phyloP scores from a whole-genome alignment of 306 rosid genomes.

The Senna tora region DNA sequence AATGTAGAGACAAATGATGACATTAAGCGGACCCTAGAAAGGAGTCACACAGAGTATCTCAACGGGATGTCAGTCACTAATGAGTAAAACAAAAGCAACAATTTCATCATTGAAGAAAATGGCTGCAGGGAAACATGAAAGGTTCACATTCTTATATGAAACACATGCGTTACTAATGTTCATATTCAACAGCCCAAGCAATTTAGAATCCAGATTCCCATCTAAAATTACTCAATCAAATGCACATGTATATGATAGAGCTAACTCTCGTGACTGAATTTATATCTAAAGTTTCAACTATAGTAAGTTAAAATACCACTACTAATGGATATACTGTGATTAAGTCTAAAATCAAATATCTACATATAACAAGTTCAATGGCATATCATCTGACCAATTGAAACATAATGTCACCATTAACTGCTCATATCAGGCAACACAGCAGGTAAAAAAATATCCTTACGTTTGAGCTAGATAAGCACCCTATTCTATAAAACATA shows the following conservation, averaged over 20 bases:
- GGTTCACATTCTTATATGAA: constrained; percentile 29
- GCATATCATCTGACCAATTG: not conserved
- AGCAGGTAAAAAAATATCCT: not conserved
- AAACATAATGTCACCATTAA: not conserved
- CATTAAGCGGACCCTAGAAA: not conserved
- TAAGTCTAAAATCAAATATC: not conserved
- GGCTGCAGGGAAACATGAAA: constrained; percentile 2
- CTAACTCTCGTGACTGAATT: constrained; percentile 11
- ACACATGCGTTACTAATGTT: not conserved
- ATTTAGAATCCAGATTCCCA: not conserved
- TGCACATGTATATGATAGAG: not conserved
- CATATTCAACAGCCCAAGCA: not conserved
- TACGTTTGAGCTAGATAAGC: not conserved
- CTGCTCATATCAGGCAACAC: not conserved
- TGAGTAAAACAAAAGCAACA: not conserved
- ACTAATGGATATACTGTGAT: not conserved
- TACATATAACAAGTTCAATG: not conserved
- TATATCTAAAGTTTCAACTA: not conserved
- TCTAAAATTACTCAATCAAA: constrained; percentile 8
- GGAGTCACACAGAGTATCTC: not conserved
- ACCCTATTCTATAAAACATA: not conserved
- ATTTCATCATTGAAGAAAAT: not conserved
- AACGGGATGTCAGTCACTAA: not conserved
- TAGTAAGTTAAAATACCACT: constrained; percentile 6
- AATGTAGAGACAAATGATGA: constrained; percentile 20